Evolutionary conservation across 2,329 filamentous ascomycete genomes (phyloP), one percentile per base, ranked within the genome.

Genomic region (Fusarium pseudograminearum): DNA sequence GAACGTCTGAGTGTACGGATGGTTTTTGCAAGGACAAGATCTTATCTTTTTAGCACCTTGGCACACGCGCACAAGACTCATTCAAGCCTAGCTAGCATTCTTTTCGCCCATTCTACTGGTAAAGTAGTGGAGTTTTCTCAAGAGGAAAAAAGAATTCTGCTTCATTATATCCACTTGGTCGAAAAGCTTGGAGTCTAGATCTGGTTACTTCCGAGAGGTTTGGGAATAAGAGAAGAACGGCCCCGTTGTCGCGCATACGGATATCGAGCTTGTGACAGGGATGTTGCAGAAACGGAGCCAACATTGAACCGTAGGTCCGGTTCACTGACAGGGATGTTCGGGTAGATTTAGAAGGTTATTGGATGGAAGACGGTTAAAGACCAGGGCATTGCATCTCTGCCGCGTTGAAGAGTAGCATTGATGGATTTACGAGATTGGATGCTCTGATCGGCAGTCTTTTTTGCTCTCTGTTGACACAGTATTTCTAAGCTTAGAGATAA

Each of bases 231-330:
- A 20, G 12, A 20, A 31, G 44, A 15, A 22, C 12, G 28, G 28
- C 24, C 24, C 46, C 46, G 18, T 34, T 34, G 14, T n/a, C 28
- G 46, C 36, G 48, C 48, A 52, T 31, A 31, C 30, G 42, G 18
- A 26, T 20, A 46, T 46, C 44, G 28, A 9, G 14, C 4, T 12
- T 16, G 24, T 5, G 12, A n/a, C 34, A 36, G n/a, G 48, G 48
- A 36, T 40, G 9, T 10, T 14, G 14, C 18, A 30, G 48, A 52
- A 52, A 52, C 48, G 48, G 48, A 52, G 48, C 15, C 28, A 26
- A 20, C 36, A 52, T 52, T 52, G 48, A 12, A 52, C 48, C 48
- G 48, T 28, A 28, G 48, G 24, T 52, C 48, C 48, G 48, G 48
- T 52, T 52, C 48, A 52, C 7, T 18, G 34, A 52, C 48, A 52